phyloP scores from a whole-genome alignment of 2,329 filamentous ascomycete genomes.

The Phialophora chinensis region DNA sequence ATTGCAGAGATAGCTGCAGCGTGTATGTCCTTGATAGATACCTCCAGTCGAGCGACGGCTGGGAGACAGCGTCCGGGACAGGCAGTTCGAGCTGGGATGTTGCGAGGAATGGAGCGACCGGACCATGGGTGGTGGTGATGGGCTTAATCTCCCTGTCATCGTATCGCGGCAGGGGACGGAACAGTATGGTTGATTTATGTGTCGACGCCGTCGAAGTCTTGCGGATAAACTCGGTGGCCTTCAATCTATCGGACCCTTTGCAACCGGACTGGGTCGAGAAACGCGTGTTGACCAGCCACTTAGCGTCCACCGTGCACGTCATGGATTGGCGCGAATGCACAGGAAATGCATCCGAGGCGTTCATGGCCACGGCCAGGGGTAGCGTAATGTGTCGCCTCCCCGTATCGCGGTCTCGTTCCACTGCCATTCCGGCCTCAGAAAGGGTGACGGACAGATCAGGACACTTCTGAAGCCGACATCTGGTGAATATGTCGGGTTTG shows the following conservation, averaged over 20 bases:
- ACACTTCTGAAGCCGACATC: slow-evolving; percentile 29
- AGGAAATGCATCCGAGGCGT: slow-evolving; percentile 7
- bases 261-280: slow-evolving; percentile 20
- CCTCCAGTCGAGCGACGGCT: slow-evolving; percentile 29
- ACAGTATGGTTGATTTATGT: slow-evolving; percentile 29
- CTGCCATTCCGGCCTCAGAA: slow-evolving; percentile 21
- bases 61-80: slow-evolving; percentile 32
- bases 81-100: slow-evolving; percentile 31
- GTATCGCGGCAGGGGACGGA: slow-evolving; percentile 32
- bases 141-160: slow-evolving; percentile 1
- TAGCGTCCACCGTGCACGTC: slow-evolving; percentile 29
- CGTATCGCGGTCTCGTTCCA: slow-evolving; percentile 8
- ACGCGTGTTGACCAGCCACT: slow-evolving; percentile 29
- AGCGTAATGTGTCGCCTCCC: slow-evolving; percentile 27
- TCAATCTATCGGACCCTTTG: neutral
- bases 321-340: slow-evolving; percentile 30
- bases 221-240: slow-evolving; percentile 18
- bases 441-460: slow-evolving; percentile 27
- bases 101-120: slow-evolving; percentile 18
- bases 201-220: slow-evolving; percentile 27
- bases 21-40: slow-evolving; percentile 28
- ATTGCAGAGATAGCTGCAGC: slow-evolving; percentile 27
- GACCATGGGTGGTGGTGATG: neutral
- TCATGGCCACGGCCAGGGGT: slow-evolving; percentile 28
- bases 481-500: slow-evolving; percentile 29